A percentile compares a stretch with the other conserved stretches of the same genome.
Conservation (phyloP, 192 early-diverging fungal genomes). For the Podila horticola region DNA sequence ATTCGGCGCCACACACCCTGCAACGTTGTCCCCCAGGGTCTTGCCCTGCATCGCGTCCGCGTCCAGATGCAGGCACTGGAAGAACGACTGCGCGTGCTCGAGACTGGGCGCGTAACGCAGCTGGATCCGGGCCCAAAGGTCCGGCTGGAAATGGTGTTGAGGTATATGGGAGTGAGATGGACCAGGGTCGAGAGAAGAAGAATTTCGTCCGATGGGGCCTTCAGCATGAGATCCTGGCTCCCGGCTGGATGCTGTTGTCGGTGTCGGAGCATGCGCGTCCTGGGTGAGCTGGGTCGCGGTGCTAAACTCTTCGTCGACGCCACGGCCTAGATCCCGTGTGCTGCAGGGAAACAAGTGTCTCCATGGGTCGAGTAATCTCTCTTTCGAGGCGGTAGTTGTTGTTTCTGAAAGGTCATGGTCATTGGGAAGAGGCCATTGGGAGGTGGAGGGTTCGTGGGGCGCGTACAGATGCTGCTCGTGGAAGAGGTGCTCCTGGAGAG, state of each 20-base stretch:
- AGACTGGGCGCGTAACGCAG: constrained; percentile 39
- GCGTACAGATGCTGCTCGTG: constrained; percentile 4
- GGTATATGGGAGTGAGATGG: neutral
- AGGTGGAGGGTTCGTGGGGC: neutral
- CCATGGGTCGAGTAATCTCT: constrained; percentile 8
- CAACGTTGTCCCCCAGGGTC: constrained; percentile 21
- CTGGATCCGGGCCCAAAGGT: constrained; percentile 38
- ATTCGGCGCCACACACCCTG: too few relatives aligned
- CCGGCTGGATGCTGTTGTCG: neutral
- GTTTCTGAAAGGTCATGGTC: neutral
- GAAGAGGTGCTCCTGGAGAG: constrained; percentile 6
- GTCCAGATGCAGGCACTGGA: constrained; percentile 28
- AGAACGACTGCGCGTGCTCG: constrained; percentile 21
- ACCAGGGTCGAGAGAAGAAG: too few relatives aligned
- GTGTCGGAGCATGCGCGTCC: neutral
- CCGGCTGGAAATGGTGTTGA: neutral
- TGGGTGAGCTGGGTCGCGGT: constrained; percentile 20
- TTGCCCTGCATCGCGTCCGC: constrained; percentile 11
- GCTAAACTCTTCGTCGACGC: constrained; percentile 12
- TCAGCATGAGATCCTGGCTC: neutral
- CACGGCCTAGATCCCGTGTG: neutral
- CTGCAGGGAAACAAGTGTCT: constrained; percentile 15
- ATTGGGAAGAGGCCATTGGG: neutral
- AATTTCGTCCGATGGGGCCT: too few relatives aligned
- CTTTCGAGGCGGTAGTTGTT: neutral